phyloP scores from a whole-genome alignment of 2,329 filamentous ascomycete genomes.

The Orbilia ellipsospora region DNA sequence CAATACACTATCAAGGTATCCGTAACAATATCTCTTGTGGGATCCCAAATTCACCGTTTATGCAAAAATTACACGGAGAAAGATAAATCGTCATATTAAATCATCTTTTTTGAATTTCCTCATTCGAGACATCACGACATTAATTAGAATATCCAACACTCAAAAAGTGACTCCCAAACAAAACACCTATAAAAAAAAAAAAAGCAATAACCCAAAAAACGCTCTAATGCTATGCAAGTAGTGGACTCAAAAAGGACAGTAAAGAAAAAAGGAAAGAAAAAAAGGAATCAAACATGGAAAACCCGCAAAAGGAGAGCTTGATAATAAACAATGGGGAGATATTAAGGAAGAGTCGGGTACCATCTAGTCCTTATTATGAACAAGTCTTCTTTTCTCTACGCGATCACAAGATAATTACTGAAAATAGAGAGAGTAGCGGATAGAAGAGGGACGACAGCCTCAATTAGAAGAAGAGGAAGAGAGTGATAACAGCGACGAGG shows the following conservation, averaged over 20 bases:
- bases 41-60: not conserved
- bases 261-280: conserved; percentile 6
- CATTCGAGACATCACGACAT: not conserved
- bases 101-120: too few species aligned
- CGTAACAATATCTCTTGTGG: too few species aligned
- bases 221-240: conserved; percentile 43
- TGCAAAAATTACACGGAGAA: not conserved
- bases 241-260: not conserved
- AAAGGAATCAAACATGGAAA: not conserved
- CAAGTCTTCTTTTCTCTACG: conserved; percentile 13
- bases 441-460: not conserved
- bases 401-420: not conserved
- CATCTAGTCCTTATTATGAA: conserved; percentile 1
- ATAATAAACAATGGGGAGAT: not conserved
- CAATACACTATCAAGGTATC: too few species aligned
- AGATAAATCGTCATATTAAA: not conserved
- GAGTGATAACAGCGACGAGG: conserved; percentile 22
- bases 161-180: not conserved
- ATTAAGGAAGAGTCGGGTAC: conserved; percentile 9
- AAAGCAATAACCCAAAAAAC: conserved; percentile 20
- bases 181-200: not conserved
- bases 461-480: conserved; percentile 41
- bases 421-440: conserved; percentile 3
- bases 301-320: not conserved
- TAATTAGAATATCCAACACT: not conserved